phyloP scores from a whole-genome alignment of 495 filamentous ascomycete species.

The Amniculicola lignicola region DNA sequence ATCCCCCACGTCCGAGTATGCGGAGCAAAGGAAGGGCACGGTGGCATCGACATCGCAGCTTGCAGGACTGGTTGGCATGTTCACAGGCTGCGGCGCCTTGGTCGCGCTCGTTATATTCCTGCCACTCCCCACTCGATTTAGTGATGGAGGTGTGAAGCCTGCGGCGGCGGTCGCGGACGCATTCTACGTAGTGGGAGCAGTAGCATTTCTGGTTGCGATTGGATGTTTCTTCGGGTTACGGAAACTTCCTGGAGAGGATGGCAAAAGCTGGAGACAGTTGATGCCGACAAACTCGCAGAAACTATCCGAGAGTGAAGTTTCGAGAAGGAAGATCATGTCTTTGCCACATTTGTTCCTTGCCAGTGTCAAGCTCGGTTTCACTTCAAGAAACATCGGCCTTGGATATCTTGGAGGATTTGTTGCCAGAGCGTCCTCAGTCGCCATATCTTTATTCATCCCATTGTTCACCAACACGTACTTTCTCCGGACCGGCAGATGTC shows the following conservation, averaged over 20 bases:
- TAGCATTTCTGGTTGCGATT: slow-evolving; percentile 69
- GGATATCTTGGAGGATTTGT: slow-evolving; percentile 94
- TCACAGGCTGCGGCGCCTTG: slow-evolving; percentile 87
- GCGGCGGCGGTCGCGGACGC: slow-evolving; percentile 70
- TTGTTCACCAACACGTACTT: slow-evolving; percentile 89
- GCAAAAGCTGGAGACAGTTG: slow-evolving; percentile 62
- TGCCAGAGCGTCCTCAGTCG: slow-evolving; percentile 91
- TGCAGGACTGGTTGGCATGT: slow-evolving; percentile 86
- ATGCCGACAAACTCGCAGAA: slow-evolving; percentile 35
- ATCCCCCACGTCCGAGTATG: slow-evolving; percentile 17
- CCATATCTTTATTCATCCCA: slow-evolving; percentile 90
- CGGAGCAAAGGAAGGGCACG: slow-evolving; percentile 11
- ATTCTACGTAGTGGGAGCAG: slow-evolving; percentile 76
- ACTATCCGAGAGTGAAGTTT: background rate
- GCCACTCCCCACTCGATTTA: slow-evolving; percentile 77
- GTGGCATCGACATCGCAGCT: slow-evolving; percentile 57
- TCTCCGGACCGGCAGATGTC: slow-evolving; percentile 72
- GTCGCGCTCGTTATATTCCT: slow-evolving; percentile 78
- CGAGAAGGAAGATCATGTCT: slow-evolving; percentile 22
- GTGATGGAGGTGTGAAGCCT: slow-evolving; percentile 57
- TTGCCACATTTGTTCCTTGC: slow-evolving; percentile 49
- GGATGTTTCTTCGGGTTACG: slow-evolving; percentile 79
- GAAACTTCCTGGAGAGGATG: slow-evolving; percentile 71
- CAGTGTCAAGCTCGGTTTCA: slow-evolving; percentile 70
- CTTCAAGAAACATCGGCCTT: slow-evolving; percentile 71